A percentile compares a stretch with the other conserved stretches of the same genome.
phyloP scores from a whole-genome alignment of 2,329 filamentous ascomycete species.

The Phialophora tarda region DNA sequence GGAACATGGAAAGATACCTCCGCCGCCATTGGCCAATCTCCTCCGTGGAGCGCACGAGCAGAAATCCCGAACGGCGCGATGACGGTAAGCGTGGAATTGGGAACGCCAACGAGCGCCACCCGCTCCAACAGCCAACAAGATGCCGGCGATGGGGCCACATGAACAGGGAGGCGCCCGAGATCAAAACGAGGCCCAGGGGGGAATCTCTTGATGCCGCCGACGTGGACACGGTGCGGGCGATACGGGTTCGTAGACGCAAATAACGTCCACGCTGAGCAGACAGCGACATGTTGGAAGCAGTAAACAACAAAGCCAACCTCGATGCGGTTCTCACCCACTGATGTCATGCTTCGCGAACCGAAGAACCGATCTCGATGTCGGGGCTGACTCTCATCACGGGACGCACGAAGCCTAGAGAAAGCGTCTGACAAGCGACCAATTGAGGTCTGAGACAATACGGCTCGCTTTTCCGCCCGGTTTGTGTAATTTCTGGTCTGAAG shows the following conservation, averaged over 20 bases:
- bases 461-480: background rate
- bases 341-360: conserved; percentile 2
- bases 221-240: background rate
- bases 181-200: conserved; percentile 2
- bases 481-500: background rate
- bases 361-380: background rate
- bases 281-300: background rate
- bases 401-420: conserved; percentile 3
- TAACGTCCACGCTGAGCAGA: background rate
- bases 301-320: background rate
- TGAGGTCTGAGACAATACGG: background rate
- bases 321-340: background rate
- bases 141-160: background rate
- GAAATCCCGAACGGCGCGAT: conserved; percentile 14
- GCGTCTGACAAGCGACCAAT: background rate
- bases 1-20: conserved; percentile 16
- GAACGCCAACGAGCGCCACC: conserved; percentile 20
- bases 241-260: background rate
- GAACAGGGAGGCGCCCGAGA: conserved; percentile 10
- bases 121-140: conserved; percentile 18
- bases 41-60: background rate
- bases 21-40: background rate
- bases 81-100: conserved; percentile 28
- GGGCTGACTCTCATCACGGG: background rate
- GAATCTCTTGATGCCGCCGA: background rate